Evolutionary conservation across 2,329 filamentous ascomycete genomes (phyloP), one percentile per base, ranked within the genome.

Genomic region (Diaporthe sp.): DNA sequence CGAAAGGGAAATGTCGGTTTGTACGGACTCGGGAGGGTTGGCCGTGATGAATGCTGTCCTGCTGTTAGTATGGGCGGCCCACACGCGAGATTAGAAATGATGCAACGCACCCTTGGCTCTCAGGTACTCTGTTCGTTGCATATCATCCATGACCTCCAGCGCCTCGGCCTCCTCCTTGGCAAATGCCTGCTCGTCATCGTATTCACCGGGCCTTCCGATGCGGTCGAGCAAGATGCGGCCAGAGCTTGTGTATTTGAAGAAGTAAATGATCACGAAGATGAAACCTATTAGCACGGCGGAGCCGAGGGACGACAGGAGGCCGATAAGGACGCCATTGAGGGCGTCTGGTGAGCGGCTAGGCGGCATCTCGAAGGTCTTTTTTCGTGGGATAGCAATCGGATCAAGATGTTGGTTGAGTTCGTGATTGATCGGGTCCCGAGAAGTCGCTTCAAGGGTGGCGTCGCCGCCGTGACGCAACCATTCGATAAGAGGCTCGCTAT

Each of bases 121-220:
- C 77, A 98, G 83, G 83, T 99, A 99, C 82, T 99, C 97, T 51
- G 93, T 92, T 82, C 94, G 88, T 81, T 96, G 91, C 84, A 98
- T 88, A 79, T 98, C 97, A 82, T 98, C 96, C 97, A 99, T 99
- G 73, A 91, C 90, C 86, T 97, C 96, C 82, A 99, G 86, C 74
- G 97, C 97, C 84, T 98, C 95, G 47, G 94, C 95, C 90, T 99
- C 97, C 83, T 98, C 97, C 81, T 94, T 92, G 77, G 92, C 89
- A 86, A 98, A 98, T 15, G 95, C 94, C 85, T 98, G 96, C 83
- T 98, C 97, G 85, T 99, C 97, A 82, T 99, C 97, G 83, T 95
- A 99, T 85, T 98, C 97, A 79, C 97, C 97, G 0, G 97, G 97
- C 75, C 96, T 90, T 59, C 95, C 95, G 83, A 99, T 93, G 77